Base-by-base conservation (phyloP, 441 rosid species). In the Erodium trifolium region DNA sequence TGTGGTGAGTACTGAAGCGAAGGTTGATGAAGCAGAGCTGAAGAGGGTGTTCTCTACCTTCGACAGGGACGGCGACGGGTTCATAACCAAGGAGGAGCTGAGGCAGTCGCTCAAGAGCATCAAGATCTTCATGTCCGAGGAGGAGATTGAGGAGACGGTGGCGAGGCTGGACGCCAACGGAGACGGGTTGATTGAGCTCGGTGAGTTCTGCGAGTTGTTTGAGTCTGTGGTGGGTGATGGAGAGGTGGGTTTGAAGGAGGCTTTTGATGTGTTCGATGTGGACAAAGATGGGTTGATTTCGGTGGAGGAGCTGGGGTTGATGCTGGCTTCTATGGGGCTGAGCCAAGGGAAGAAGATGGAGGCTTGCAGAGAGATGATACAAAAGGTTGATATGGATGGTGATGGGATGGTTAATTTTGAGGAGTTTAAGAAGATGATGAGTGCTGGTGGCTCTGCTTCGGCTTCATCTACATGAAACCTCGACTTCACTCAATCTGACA, bases 391-490 rank as follows among this genome's bases (percentile, higher is more conserved):
- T 55, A 31, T 70, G 69, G 93, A 86, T 67, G 90, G 89, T 2
- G 93, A 84, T 75, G 93, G 90, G 9, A 86, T 75, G 90, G 84
- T 88, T 63, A 81, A 76, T 72, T 86, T 83, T 65, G 84, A 83
- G 16, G 93, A 88, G 75, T 68, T 73, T 3, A 65, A 64, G 65
- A 39, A 63, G 76, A 73, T 69, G 76, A 73, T 73, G 76, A 69
- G 27, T 5, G 66, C 59, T 39, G 45, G 45, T 39, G 45, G 6
- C 45, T 39, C 45, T 39, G 45, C 9, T 39, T 39, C 45, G 9
- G 45, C 45, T 3, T 39, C 45, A 23, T 23, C 27, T 23, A 0
- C 27, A 23, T 23, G 27, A 23, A 23, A 2, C 27, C 27, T 23
- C 27, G 2, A 23, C 27, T 23, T 23, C 27, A 23, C 27, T 23